Conservation (phyloP, 2,329 filamentous ascomycete genomes). For the Scolecobasidium constrictum region DNA sequence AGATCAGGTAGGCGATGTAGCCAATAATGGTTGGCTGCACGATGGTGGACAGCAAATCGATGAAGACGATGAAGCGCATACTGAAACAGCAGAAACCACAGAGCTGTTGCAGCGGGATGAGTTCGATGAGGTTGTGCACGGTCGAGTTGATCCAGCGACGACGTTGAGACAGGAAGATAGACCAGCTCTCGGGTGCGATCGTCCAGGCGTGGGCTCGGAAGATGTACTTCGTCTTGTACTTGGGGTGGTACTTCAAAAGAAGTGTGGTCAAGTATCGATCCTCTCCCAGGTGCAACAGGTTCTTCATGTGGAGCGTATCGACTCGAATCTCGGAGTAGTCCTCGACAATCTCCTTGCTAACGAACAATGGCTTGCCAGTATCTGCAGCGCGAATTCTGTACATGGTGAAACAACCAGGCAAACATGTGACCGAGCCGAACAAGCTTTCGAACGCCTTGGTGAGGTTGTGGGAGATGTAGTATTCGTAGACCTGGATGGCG, state of each 20-base stretch:
- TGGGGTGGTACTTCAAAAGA: conserved; percentile 79
- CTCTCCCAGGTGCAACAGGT: conserved; percentile 88
- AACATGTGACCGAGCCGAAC: conserved; percentile 93
- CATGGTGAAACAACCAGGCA: conserved; percentile 99
- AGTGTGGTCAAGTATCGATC: conserved; percentile 95
- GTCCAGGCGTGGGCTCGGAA: conserved; percentile 91
- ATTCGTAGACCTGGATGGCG: conserved; percentile 99
- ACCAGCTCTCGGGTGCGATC: conserved; percentile 88
- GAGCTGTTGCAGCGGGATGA: conserved; percentile 84
- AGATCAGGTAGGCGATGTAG: conserved; percentile 84
- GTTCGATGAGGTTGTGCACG: conserved; percentile 91
- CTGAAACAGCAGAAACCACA: conserved; percentile 99
- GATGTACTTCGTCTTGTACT: conserved; percentile 98
- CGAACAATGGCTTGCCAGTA: conserved; percentile 89
- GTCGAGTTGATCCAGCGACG: conserved; percentile 99
- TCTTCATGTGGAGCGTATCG: conserved; percentile 98
- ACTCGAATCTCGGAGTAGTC: conserved; percentile 87
- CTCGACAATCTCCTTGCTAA: conserved; percentile 83
- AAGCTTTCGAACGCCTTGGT: conserved; percentile 95
- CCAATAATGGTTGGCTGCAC: conserved; percentile 84
- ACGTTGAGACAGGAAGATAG: conserved; percentile 92
- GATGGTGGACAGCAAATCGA: conserved; percentile 85
- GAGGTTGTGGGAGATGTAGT: conserved; percentile 97
- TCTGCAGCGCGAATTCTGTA: conserved; percentile 93
- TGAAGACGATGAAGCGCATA: conserved; percentile 95